Evolutionary conservation across 2,329 filamentous ascomycete species (phyloP), one percentile per base, ranked within the genome.

Genomic region (Geosmithia flava): DNA sequence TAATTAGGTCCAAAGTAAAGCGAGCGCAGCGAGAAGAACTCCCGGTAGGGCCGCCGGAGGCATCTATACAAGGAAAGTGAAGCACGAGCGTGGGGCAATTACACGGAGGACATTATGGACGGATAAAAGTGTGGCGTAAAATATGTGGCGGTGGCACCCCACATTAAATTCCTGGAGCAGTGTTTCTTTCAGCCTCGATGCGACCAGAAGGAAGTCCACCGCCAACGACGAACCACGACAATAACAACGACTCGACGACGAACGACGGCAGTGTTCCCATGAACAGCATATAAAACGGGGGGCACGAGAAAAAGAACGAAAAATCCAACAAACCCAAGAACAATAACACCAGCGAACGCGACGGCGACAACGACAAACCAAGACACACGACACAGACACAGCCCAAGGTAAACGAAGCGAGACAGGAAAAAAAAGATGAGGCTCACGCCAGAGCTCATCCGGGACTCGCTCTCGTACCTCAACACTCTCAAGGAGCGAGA

Each of bases 401-500:
- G 50, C 47, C 48, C 58, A 66, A 37, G 33, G 33, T 3, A 37
- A 37, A 37, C 10, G 13, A 37, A 16, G 33, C 3, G 23, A 27
- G 8, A 27, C 4, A 15, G 20, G 16, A 20, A 50, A 45, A 48
- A 58, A 66, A 71, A 63, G 56, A 97, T 98, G 93, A 84, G 91
- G 76, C 82, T 98, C 71, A 96, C 91, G 54, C 83, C 87, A 58
- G 93, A 97, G 68, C 82, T 97, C 62, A 94, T 98, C 71, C 81
- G 88, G 69, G 83, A 81, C 68, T 95, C 93, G 64, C 85, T 95
- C 58, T 96, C 91, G 67, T 98, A 96, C 77, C 85, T 97, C 70
- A 98, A 97, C 71, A 90, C 91, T 66, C 80, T 98, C 68, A 95
- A 93, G 73, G 93, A 98, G 78, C 88, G 93, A 69, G 93, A 98